Percentiles rank a stretch among this genome's conserved stretches.
Conservation (phyloP, 345 rosid species). For the Syzygium aqueum region DNA sequence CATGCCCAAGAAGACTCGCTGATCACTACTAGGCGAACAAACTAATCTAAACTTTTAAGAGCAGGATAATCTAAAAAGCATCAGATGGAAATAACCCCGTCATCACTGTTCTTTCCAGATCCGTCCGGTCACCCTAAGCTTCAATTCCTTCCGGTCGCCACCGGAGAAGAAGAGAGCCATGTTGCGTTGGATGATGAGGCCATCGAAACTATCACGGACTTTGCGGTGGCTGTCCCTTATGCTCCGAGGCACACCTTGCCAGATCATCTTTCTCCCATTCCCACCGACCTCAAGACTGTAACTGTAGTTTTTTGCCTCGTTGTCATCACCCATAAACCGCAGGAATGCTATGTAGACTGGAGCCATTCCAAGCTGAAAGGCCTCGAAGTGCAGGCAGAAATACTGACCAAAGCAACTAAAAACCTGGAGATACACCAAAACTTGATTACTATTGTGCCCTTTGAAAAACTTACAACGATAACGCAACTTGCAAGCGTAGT, state of each 20-base stretch:
- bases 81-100: neutral
- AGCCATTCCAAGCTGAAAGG: conserved; percentile 74
- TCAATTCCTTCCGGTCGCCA: conserved; percentile 67
- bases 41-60: neutral
- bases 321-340: conserved; percentile 78
- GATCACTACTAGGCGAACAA: neutral
- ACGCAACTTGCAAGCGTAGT: neutral
- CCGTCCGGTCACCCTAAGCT: conserved; percentile 76
- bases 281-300: conserved; percentile 90
- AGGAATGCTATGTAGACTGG: conserved; percentile 72
- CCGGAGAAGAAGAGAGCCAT: conserved; percentile 84
- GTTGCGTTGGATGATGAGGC: conserved; percentile 68
- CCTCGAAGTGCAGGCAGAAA: conserved; percentile 74
- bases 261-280: conserved; percentile 61
- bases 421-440: conserved; percentile 26
- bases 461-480: neutral
- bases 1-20: conserved; percentile 15
- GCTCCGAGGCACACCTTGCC: conserved; percentile 85
- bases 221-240: conserved; percentile 67
- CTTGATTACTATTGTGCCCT: neutral
- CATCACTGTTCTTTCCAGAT: conserved; percentile 76
- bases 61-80: neutral
- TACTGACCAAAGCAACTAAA: conserved; percentile 80
- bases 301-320: conserved; percentile 65
- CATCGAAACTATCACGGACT: conserved; percentile 79